These are phyloP conservation scores for Crithidia expoeki DNA, from an alignment of 208 protist species.

Conservation along the genomic window DNA sequence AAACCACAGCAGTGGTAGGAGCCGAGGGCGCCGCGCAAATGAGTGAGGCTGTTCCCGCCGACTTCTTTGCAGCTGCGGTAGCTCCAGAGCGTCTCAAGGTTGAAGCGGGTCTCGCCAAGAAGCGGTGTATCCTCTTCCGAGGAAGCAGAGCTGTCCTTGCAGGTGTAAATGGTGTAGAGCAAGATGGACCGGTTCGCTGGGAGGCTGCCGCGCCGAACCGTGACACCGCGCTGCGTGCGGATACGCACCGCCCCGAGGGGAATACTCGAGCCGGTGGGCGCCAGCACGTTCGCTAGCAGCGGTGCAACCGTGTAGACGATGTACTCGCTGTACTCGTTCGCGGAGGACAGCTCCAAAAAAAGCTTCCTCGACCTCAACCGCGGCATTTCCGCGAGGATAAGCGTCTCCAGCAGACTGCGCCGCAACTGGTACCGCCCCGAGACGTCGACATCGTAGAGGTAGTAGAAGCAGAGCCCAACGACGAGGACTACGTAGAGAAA, in stretches of 20 bases:
- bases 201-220: neutral
- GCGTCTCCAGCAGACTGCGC: conserved; percentile 16
- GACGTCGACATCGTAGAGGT: conserved; percentile 23
- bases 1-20: conserved; percentile 65
- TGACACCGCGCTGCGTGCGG: conserved; percentile 38
- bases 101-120: conserved; percentile 13
- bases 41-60: conserved; percentile 12
- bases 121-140: conserved; percentile 12
- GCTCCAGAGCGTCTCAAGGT: conserved; percentile 25
- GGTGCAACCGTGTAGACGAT: conserved; percentile 35
- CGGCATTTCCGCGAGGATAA: conserved; percentile 18
- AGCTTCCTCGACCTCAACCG: conserved; percentile 18
- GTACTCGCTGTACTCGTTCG: conserved; percentile 39
- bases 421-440: conserved; percentile 2
- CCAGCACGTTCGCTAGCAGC: conserved; percentile 18
- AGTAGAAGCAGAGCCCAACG: conserved; percentile 41
- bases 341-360: conserved; percentile 27
- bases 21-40: conserved; percentile 17
- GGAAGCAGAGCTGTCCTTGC: conserved; percentile 5
- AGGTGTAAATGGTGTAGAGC: conserved; percentile 14
- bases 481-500: conserved; percentile 30
- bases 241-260: conserved; percentile 38
- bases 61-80: conserved; percentile 36
- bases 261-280: conserved; percentile 31
- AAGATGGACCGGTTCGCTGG: neutral